These are phyloP conservation scores for Pestalotiopsis sp. DNA, from an alignment of 2,329 filamentous ascomycete species.

Conservation along the genomic window DNA sequence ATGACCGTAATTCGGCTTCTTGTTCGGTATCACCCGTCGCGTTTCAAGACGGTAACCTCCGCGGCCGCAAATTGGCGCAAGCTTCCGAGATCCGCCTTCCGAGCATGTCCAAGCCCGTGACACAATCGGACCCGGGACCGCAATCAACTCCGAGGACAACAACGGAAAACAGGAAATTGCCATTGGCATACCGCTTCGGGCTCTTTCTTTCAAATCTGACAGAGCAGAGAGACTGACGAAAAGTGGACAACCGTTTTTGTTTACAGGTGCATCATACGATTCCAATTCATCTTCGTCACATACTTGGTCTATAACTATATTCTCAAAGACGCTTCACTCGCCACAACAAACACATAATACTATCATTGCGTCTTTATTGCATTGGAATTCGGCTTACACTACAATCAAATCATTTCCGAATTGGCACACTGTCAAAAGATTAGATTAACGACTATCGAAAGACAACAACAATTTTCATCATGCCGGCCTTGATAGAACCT, in stretches of 20 bases:
- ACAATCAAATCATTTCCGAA: not conserved
- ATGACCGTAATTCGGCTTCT: too few species aligned
- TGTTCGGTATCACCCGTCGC: not conserved
- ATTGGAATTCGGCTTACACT: not conserved
- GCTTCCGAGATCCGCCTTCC: conserved; percentile 3
- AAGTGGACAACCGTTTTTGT: not conserved
- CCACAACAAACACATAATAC: not conserved
- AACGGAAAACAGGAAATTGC: not conserved
- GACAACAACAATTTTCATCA: not conserved
- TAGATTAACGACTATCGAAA: not conserved
- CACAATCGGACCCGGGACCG: not conserved
- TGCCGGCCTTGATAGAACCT: conserved; percentile 6
- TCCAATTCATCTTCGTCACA: not conserved
- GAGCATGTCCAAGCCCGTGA: not conserved
- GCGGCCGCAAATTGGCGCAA: not conserved
- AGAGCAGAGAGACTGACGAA: not conserved
- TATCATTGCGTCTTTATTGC: not conserved
- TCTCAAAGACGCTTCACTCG: not conserved
- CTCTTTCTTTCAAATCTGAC: not conserved
- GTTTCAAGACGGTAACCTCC: not conserved
- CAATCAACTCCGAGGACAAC: not conserved
- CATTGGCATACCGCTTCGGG: not conserved
- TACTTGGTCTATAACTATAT: not conserved
- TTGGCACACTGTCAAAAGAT: not conserved
- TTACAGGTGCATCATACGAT: not conserved